Evolutionary conservation across 352 stramenopile genomes (phyloP).

Genomic region (Phytophthora tubulina): DNA sequence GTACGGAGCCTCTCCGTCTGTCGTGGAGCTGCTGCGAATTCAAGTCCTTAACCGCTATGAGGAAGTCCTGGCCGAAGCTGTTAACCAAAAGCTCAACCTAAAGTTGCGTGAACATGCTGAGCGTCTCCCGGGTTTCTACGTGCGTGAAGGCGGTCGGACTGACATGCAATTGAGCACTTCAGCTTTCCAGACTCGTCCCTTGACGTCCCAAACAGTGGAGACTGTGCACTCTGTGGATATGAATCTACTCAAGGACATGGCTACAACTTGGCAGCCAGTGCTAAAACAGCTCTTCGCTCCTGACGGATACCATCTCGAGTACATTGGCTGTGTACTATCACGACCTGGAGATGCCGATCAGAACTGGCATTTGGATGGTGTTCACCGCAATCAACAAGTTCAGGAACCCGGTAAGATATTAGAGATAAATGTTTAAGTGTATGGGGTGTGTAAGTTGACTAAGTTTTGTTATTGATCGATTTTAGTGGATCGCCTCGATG

Average conservation of each 20-base stretch:
- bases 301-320: conserved; percentile 58
- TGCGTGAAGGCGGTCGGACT: conserved; percentile 71
- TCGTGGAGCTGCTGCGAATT: conserved; percentile 31
- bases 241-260: conserved; percentile 43
- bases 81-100: conserved; percentile 42
- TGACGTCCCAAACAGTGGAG: conserved; percentile 2
- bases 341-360: conserved; percentile 67
- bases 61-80: conserved; percentile 45
- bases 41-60: conserved; percentile 55
- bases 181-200: conserved; percentile 24
- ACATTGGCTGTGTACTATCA: conserved; percentile 76
- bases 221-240: conserved; percentile 40
- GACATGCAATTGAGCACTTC: conserved; percentile 69
- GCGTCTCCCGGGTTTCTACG: conserved; percentile 72
- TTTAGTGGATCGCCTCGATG: conserved; percentile 74
- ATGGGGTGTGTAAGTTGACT: conserved; percentile 2
- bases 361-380: conserved; percentile 86
- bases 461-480: conserved; percentile 1
- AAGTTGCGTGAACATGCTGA: conserved; percentile 55
- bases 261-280: conserved; percentile 41
- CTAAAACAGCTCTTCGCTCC: conserved; percentile 32
- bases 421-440: background rate
- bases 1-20: conserved; percentile 20
- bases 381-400: conserved; percentile 58
- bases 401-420: conserved; percentile 60